Conservation (phyloP, 192 early-diverging fungal genomes). For the Umbelopsis vinacea region DNA sequence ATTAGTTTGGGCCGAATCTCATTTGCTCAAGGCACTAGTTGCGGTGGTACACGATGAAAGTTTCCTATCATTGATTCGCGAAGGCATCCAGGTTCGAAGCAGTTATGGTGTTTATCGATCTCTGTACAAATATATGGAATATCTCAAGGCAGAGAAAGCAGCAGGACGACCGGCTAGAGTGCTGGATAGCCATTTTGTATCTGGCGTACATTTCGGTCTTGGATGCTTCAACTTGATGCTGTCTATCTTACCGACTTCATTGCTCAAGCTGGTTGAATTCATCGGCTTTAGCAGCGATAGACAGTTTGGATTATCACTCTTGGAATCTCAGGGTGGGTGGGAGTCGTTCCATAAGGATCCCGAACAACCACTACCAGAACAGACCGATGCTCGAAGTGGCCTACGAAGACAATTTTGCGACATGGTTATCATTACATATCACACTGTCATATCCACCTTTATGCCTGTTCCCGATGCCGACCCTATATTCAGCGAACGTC, state of each 20-base stretch:
- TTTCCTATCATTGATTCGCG: slow-evolving; percentile 75
- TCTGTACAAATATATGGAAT: slow-evolving; percentile 56
- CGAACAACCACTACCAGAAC: slow-evolving; percentile 28
- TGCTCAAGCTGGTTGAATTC: slow-evolving; percentile 80
- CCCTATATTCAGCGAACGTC: slow-evolving; percentile 60
- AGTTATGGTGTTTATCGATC: slow-evolving; percentile 71
- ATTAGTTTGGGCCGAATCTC: slow-evolving; percentile 79
- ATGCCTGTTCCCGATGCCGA: slow-evolving; percentile 76
- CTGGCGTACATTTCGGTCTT: slow-evolving; percentile 78
- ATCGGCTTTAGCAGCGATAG: slow-evolving; percentile 85
- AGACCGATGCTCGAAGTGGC: slow-evolving; percentile 41
- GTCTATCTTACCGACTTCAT: slow-evolving; percentile 73
- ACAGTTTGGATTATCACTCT: slow-evolving; percentile 71
- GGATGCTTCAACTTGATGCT: slow-evolving; percentile 84
- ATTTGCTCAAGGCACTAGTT: slow-evolving; percentile 75
- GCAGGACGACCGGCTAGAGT: slow-evolving; percentile 52
- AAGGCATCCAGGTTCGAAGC: slow-evolving; percentile 78
- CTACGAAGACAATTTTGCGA: slow-evolving; percentile 81
- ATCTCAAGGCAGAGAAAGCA: slow-evolving; percentile 52
- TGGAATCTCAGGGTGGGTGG: slow-evolving; percentile 79
- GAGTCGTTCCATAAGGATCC: slow-evolving; percentile 34
- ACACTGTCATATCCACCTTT: slow-evolving; percentile 73
- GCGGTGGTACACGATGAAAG: slow-evolving; percentile 79
- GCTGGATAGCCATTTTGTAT: slow-evolving; percentile 82
- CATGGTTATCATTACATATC: slow-evolving; percentile 73